phyloP scores from a whole-genome alignment of 1,284 basidiomycete species.

The Apiotrichum akiyoshidainum region DNA sequence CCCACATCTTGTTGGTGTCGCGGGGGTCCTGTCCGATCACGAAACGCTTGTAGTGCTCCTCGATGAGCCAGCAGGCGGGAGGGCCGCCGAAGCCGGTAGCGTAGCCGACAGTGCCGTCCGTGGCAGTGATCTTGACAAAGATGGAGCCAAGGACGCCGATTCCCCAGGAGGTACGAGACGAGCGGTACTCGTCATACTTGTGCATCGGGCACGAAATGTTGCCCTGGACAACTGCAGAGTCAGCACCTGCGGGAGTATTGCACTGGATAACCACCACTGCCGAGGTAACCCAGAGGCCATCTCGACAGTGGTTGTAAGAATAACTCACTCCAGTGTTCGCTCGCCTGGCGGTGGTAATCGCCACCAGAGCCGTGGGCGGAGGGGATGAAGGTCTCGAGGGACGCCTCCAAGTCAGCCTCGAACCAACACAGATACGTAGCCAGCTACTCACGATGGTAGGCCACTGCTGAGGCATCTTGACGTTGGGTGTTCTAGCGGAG shows the following conservation, averaged over 20 bases:
- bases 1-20: conserved; percentile 55
- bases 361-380: conserved; percentile 53
- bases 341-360: conserved; percentile 55
- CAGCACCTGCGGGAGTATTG: neutral
- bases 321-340: conserved; percentile 48
- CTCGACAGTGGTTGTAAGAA: conserved; percentile 1
- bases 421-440: too few relatives aligned
- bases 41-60: conserved; percentile 57
- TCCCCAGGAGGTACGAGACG: conserved; percentile 54
- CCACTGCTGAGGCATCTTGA: conserved; percentile 22
- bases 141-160: conserved; percentile 54
- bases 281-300: too few relatives aligned
- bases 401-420: neutral
- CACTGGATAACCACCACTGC: too few relatives aligned
- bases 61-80: conserved; percentile 58
- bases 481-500: neutral
- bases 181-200: conserved; percentile 54
- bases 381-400: conserved; percentile 53
- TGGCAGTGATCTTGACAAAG: conserved; percentile 55
- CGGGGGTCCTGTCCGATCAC: conserved; percentile 56
- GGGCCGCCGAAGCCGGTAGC: conserved; percentile 58
- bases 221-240: conserved; percentile 39
- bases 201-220: conserved; percentile 54
- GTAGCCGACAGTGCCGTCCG: conserved; percentile 55
- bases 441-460: conserved; percentile 23